Percentiles rank a stretch among this genome's conserved stretches.
These are phyloP conservation scores for Phoenix dactylifera DNA, from an alignment of 176 grass and related monocot genomes.

Conservation along the genomic window DNA sequence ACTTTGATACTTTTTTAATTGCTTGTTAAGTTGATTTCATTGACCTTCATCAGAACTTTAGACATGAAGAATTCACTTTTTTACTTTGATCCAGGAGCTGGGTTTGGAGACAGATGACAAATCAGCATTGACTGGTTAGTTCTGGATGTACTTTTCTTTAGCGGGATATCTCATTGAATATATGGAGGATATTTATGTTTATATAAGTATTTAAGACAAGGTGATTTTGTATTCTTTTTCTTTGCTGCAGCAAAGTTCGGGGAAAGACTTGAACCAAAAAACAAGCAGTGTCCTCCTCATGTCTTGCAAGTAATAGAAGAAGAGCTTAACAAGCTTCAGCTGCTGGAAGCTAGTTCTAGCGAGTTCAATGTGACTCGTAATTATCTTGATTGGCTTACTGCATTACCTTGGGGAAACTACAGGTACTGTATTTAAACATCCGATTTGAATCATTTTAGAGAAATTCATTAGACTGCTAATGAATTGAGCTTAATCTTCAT, in stretches of 20 bases:
- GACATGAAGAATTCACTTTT: background rate
- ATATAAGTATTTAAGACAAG: background rate
- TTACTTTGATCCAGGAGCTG: conserved; percentile 48
- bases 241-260: conserved; percentile 70
- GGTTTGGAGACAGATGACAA: conserved; percentile 98
- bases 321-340: conserved; percentile 84
- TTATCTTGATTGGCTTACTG: conserved; percentile 97
- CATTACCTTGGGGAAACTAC: conserved; percentile 95
- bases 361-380: conserved; percentile 99
- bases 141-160: conserved; percentile 11
- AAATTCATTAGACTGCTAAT: too few species aligned
- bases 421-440: conserved; percentile 35
- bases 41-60: background rate
- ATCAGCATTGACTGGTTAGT: conserved; percentile 85
- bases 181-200: too few species aligned
- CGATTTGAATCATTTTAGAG: background rate
- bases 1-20: too few species aligned
- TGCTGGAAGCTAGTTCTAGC: conserved; percentile 87
- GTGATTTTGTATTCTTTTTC: conserved; percentile 5
- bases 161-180: too few species aligned
- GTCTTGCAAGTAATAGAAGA: conserved; percentile 98
- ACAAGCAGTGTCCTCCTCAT: conserved; percentile 78
- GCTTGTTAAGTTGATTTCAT: conserved; percentile 5
- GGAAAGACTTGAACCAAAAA: conserved; percentile 91
- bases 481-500: too few species aligned